Evolutionary conservation across 2,329 filamentous ascomycete genomes (phyloP), one percentile per base, ranked within the genome.

Genomic region (Diaporthe vexans): DNA sequence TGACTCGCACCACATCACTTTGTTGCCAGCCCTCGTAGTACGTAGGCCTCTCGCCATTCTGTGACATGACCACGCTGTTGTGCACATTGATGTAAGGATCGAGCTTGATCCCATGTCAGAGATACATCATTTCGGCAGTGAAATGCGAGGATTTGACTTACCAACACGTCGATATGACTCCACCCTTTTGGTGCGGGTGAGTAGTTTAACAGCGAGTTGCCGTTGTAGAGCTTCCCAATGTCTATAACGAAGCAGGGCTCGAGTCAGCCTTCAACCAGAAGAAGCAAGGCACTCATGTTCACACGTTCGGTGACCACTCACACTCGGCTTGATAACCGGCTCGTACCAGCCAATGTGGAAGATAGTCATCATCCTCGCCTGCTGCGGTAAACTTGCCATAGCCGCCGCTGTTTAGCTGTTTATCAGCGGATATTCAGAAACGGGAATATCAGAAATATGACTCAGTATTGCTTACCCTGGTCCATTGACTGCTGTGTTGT

Each of bases 251-350:
- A 2, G 3, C 6, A 26, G 19, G 33, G 21, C 4, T 6, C 10
- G 3, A 13, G 29, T 58, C 29, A 57, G 54, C 8, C 11, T 58
- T 58, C 19, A 33, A n/a, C 5, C 11, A 11, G 1, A 13, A 5
- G n/a, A n/a, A 11, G 13, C 6, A 35, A n/a, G 19, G 4, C 9
- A 58, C 1, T 6, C 29, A 21, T 26, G 1, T 37, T 24, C 21
- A 51, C n/a, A 24, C 5, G 4, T 4, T n/a, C 48, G 8, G 3
- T 10, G 24, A 24, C 21, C 15, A 46, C 24, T 29, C 2, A 63
- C 58, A 94, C 78, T 93, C 94, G 0, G 92, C 94, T 76, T 90
- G 89, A 79, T 94, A 94, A 0, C 92, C 92, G 0, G 88, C 89
- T 5, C 88, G 80, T 76, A 94, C 91, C 24, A 95, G 81, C 92